Base-by-base conservation (phyloP, 2,329 filamentous ascomycete genomes). In the Arachnomyces sp. region DNA sequence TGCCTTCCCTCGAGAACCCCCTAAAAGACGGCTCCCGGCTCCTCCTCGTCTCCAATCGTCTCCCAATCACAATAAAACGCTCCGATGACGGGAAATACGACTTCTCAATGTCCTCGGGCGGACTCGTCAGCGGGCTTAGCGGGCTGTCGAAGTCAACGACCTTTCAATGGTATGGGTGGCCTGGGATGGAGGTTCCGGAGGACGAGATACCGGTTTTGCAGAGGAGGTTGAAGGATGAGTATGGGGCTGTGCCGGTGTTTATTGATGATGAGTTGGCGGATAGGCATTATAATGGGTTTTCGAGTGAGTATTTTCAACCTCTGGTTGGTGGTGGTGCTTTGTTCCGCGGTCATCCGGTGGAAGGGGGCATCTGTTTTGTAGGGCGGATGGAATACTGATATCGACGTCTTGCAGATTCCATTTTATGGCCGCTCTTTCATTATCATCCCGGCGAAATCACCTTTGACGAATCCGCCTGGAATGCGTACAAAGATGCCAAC, bases 81-180 rank as follows among this genome's bases (percentile, higher is more conserved):
- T 82, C 82, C 39, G 86, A 92, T 38, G 86, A 94, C 71, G 89
- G 87, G 55, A 82, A 83, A 61, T 98, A 94, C 70, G 77, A 81
- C 57, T 94, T 94, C 65, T 87, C 84, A 60, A 94, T 95, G 85
- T 96, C 90, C 34, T 96, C 92, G 2, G 92, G 92, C 43, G 92
- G 92, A 31, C 77, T 98, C 31, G 92, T 96, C 55, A 94, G 87
- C 37, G 92, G 92, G 14, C 73, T 98, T 45, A 94, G 86, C 51
- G 92, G 92, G 17, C 70, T 96, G 43, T 82, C 85, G 54, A 95
- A 95, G 67, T 84, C 86, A 25, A 94, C 87, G 17, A 90, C 82
- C 51, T 96, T 96, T 65, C 85, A 92, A 64, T 98, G 92, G 92
- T 96, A 96, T 65, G 92, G 92, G 51, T 96, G 92, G 90, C 89